These are phyloP conservation scores for Guillardia theta DNA, from an alignment of 78 protist species.

Conservation along the genomic window DNA sequence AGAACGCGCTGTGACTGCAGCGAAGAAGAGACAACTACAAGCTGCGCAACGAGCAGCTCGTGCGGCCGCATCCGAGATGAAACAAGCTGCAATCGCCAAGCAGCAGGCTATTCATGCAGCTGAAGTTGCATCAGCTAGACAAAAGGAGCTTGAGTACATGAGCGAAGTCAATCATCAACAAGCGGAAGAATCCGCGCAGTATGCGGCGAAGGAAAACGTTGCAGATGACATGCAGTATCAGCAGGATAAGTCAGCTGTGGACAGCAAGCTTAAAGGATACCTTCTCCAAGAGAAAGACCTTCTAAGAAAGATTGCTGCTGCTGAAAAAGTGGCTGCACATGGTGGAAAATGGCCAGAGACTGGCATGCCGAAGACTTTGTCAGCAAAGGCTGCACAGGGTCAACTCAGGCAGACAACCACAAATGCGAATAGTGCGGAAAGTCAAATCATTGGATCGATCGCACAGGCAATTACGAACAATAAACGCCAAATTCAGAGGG, in stretches of 20 bases:
- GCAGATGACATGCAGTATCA: conserved; percentile 19
- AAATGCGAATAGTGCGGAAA: background rate
- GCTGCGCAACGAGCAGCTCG: background rate
- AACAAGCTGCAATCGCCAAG: background rate
- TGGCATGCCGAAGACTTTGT: background rate
- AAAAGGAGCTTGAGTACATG: background rate
- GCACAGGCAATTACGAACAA: background rate
- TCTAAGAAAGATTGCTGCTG: background rate
- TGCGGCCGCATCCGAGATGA: background rate
- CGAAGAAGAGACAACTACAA: background rate
- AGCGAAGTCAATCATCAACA: background rate
- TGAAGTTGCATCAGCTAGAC: background rate
- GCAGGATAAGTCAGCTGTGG: conserved; percentile 14
- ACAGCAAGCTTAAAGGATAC: background rate
- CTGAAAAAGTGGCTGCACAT: background rate
- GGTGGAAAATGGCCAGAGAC: background rate
- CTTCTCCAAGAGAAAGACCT: background rate
- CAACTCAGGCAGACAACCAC: background rate
- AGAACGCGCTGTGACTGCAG: background rate
- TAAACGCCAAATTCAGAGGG: background rate
- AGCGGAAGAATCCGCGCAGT: background rate
- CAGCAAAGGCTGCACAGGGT: background rate
- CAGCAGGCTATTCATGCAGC: background rate
- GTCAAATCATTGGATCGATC: background rate
- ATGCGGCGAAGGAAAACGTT: background rate